Conservation (phyloP, 2,329 filamentous ascomycete genomes). For the Claviceps capensis region DNA sequence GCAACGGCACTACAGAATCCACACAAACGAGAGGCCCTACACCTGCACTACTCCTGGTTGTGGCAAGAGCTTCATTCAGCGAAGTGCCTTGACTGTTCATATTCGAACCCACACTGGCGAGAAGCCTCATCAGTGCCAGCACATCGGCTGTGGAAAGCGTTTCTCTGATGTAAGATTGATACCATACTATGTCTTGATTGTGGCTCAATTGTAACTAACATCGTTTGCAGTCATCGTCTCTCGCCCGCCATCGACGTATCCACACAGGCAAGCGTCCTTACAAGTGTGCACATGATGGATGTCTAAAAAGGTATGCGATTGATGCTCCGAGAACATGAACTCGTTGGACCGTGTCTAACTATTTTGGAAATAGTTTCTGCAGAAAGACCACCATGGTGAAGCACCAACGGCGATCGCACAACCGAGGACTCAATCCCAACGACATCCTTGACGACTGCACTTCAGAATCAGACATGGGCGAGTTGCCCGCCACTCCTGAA, state of each 20-base stretch:
- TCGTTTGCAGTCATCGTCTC: slow-evolving; percentile 42
- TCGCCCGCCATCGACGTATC: slow-evolving; percentile 51
- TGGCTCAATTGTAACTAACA: slow-evolving; percentile 4
- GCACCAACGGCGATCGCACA: slow-evolving; percentile 48
- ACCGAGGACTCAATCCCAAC: slow-evolving; percentile 41
- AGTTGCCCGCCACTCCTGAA: slow-evolving; percentile 45
- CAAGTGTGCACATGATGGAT: slow-evolving; percentile 46
- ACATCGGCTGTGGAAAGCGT: slow-evolving; percentile 51
- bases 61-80: slow-evolving; percentile 58
- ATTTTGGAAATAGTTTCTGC: slow-evolving; percentile 43
- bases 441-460: slow-evolving; percentile 39
- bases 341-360: neutral
- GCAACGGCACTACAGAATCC: slow-evolving; percentile 56
- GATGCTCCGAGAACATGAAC: neutral
- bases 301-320: slow-evolving; percentile 39
- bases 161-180: slow-evolving; percentile 51
- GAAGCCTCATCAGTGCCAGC: slow-evolving; percentile 56
- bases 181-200: neutral
- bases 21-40: slow-evolving; percentile 58
- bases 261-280: slow-evolving; percentile 56
- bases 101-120: slow-evolving; percentile 58
- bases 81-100: slow-evolving; percentile 57
- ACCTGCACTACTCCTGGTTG: slow-evolving; percentile 46
- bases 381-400: slow-evolving; percentile 61
- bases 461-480: slow-evolving; percentile 43